Percentiles rank a stretch among this genome's conserved stretches.
phyloP scores from a whole-genome alignment of 176 grass and related monocot genomes.

The Hordeum vulgare region MorexV3_pseudomolecules_assembly NC_058519.1:17245325-17245824 shows the following conservation, averaged over 20 bases:
- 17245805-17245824: background rate
- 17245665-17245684: conserved; percentile 14
- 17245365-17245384: too few relatives aligned
- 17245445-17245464: background rate
- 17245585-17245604: background rate
- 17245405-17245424: conserved; percentile 23
- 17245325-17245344: too few relatives aligned
- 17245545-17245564: background rate
- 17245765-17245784: conserved; percentile 33
- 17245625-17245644: conserved; percentile 22
- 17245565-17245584: conserved; percentile 8
- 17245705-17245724: conserved; percentile 22
- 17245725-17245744: background rate
- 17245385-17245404: conserved; percentile 15
- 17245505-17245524: background rate
- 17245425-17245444: conserved; percentile 13
- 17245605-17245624: background rate
- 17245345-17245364: too few relatives aligned
- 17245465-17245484: background rate
- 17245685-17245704: conserved; percentile 29
- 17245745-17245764: conserved; percentile 20
- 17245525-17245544: background rate
- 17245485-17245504: background rate
- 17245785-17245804: conserved; percentile 21
- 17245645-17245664: conserved; percentile 36